Conservation (phyloP, 805 yeast genomes). For the Suhomyces sp. region DNA sequence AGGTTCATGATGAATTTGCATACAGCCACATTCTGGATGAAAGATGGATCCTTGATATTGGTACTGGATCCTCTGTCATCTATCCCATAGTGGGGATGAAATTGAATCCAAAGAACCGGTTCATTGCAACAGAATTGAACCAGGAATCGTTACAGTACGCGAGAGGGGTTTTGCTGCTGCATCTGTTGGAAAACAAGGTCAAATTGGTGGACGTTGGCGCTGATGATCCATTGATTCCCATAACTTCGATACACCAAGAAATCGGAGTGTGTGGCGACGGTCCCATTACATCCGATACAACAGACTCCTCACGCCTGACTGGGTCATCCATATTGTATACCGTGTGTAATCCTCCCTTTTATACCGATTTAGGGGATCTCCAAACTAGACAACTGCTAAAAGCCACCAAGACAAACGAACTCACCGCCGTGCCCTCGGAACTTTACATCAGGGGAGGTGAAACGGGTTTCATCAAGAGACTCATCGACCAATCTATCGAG, state of each 20-base stretch:
- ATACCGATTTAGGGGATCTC: constrained; percentile 10
- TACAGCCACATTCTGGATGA: not conserved
- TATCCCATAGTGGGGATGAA: constrained; percentile 16
- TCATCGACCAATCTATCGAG: constrained; percentile 13
- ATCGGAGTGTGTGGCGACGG: too few relatives aligned
- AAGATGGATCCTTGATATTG: constrained; percentile 16
- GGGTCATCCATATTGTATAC: constrained; percentile 11
- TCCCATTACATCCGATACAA: constrained; percentile 1
- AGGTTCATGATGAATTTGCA: constrained; percentile 4
- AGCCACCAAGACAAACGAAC: constrained; percentile 8
- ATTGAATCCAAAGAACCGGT: constrained; percentile 3
- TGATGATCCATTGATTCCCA: constrained; percentile 6
- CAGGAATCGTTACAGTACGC: constrained; percentile 12
- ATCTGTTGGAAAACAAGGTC: too few relatives aligned
- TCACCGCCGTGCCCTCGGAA: constrained; percentile 12
- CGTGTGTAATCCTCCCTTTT: constrained; percentile 24
- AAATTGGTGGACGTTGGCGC: too few relatives aligned
- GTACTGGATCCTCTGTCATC: constrained; percentile 21
- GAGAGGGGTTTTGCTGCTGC: too few relatives aligned
- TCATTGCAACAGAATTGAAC: constrained; percentile 19
- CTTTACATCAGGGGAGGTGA: constrained; percentile 19
- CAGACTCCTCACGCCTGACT: not conserved
- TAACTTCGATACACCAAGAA: not conserved
- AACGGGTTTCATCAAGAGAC: constrained; percentile 11
- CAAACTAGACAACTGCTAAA: constrained; percentile 7